Percentiles rank a stretch among this genome's conserved stretches.
Conservation (phyloP, 176 grass and related monocot species). For the Chloris gayana region DNA sequence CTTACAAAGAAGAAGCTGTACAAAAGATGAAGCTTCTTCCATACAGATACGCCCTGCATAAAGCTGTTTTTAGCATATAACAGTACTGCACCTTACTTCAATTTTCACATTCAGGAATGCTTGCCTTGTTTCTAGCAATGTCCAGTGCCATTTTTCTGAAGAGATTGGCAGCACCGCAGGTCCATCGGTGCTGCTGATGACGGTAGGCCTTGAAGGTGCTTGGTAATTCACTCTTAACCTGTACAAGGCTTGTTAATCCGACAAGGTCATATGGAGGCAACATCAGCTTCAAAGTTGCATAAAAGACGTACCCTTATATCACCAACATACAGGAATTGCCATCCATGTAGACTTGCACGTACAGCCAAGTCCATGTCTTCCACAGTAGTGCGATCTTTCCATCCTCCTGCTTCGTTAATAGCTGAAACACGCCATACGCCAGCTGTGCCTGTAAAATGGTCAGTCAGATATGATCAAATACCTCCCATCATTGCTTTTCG, state of each 20-base stretch:
- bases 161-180: slow-evolving; percentile 80
- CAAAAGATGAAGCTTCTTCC: slow-evolving; percentile 75
- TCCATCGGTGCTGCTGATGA: slow-evolving; percentile 93
- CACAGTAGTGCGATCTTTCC: slow-evolving; percentile 92
- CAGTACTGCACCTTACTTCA: not conserved
- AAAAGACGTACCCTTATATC: slow-evolving; percentile 69
- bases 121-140: slow-evolving; percentile 64
- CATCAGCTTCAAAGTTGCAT: not conserved
- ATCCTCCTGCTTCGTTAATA: slow-evolving; percentile 87
- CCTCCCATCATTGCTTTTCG: not conserved
- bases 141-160: slow-evolving; percentile 94
- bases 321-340: slow-evolving; percentile 95
- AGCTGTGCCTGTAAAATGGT: slow-evolving; percentile 68
- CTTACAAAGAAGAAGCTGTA: slow-evolving; percentile 85
- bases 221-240: slow-evolving; percentile 97
- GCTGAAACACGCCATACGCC: slow-evolving; percentile 90
- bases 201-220: slow-evolving; percentile 88
- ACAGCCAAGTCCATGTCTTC: slow-evolving; percentile 99
- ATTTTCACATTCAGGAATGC: not conserved
- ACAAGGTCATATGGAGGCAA: not conserved
- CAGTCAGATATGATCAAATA: not conserved
- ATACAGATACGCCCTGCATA: slow-evolving; percentile 59
- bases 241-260: slow-evolving; percentile 4
- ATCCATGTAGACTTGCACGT: slow-evolving; percentile 69
- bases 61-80: not conserved